These are phyloP conservation scores for Candida saitoana DNA, from an alignment of 805 yeast genomes.

Conservation along the genomic window DNA sequence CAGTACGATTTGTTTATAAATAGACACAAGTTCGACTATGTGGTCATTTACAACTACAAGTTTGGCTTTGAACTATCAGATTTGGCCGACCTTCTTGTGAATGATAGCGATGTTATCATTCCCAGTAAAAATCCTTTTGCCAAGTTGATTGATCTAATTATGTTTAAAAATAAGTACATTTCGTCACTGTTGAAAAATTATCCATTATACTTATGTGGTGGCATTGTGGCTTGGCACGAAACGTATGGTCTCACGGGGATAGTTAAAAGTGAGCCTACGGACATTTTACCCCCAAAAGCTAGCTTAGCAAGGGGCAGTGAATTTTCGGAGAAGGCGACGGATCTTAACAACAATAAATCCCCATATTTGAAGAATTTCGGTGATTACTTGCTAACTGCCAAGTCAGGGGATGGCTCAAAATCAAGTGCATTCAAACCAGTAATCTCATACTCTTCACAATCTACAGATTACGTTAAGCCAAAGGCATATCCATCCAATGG, in stretches of 20 bases:
- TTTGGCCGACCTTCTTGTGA: conserved; percentile 31
- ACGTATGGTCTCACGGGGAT: conserved; percentile 25
- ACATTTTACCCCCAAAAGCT: conserved; percentile 17
- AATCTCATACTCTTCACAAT: neutral
- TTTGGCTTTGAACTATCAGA: conserved; percentile 31
- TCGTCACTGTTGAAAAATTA: conserved; percentile 28
- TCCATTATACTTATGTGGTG: conserved; percentile 36
- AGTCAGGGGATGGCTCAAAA: conserved; percentile 8
- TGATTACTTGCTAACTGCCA: conserved; percentile 26
- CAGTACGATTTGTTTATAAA: conserved; percentile 53
- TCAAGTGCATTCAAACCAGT: neutral
- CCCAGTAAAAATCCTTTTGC: conserved; percentile 55
- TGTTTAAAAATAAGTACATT: conserved; percentile 28
- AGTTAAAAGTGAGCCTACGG: conserved; percentile 11
- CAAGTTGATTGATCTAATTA: conserved; percentile 37
- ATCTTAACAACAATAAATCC: conserved; percentile 4
- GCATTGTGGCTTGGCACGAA: conserved; percentile 31
- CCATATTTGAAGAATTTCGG: conserved; percentile 30
- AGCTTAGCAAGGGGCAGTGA: conserved; percentile 14
- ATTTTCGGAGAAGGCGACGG: too few relatives aligned
- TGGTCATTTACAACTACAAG: conserved; percentile 60
- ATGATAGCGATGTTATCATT: conserved; percentile 31
- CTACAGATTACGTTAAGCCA: neutral
- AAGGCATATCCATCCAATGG: too few relatives aligned
- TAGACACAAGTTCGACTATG: conserved; percentile 53